A percentile compares a stretch with the other conserved stretches of the same genome.
Conservation (phyloP, 805 yeast species). For the Naumovozyma baii region DNA sequence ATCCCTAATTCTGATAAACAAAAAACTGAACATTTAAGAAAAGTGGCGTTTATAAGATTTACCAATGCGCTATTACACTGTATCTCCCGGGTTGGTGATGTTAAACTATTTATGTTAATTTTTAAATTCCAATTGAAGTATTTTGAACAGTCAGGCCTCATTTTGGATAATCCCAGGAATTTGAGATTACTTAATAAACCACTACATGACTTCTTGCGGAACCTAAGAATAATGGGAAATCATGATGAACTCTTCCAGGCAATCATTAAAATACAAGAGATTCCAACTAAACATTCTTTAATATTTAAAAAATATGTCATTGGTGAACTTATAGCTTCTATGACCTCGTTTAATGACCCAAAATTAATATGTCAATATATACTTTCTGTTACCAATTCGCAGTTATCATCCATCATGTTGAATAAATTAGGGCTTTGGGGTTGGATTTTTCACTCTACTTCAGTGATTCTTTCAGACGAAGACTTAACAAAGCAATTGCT, state of each 20-base stretch:
- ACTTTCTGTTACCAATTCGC: slow-evolving; percentile 11
- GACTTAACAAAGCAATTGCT: slow-evolving; percentile 2
- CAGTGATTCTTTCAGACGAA: slow-evolving; percentile 4
- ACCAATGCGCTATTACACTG: slow-evolving; percentile 14
- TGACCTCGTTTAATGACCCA: slow-evolving; percentile 24
- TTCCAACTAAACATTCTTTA: slow-evolving; percentile 5
- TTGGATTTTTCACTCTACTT: slow-evolving; percentile 13
- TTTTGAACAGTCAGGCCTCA: slow-evolving; percentile 1
- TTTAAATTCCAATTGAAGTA: slow-evolving; percentile 8
- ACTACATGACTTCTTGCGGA: slow-evolving; percentile 2
- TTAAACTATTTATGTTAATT: slow-evolving; percentile 16
- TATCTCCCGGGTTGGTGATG: slow-evolving; percentile 12
- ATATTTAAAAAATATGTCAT: slow-evolving; percentile 15
- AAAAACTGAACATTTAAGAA: slow-evolving; percentile 1
- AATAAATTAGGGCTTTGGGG: slow-evolving; percentile 26
- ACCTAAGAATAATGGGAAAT: slow-evolving; percentile 12
- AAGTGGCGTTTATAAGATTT: slow-evolving; percentile 13
- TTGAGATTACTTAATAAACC: slow-evolving; percentile 5
- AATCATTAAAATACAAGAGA: slow-evolving; percentile 11
- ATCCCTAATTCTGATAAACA: slow-evolving; percentile 1
- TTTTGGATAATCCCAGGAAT: background rate
- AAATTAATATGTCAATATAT: slow-evolving; percentile 18
- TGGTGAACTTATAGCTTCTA: slow-evolving; percentile 15
- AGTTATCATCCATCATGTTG: slow-evolving; percentile 9
- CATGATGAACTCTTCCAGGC: slow-evolving; percentile 21